Base-by-base conservation (phyloP, 305 asterid genomes). In the Solanum aculeatissimum region DNA sequence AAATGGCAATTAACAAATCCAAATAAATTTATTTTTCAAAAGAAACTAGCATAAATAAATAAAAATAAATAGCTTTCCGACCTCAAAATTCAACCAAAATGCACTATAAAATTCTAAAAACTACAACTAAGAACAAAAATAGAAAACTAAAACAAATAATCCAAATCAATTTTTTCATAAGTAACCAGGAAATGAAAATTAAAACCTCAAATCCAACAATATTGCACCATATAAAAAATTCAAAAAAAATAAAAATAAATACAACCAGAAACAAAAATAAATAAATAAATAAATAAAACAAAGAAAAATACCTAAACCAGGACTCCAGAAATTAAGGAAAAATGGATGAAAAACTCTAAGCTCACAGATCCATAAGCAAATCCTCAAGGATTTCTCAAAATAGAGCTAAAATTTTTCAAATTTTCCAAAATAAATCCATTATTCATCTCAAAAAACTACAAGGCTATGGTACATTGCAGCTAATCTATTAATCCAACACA, bases 281-380 rank as follows among this genome's bases (percentile, higher is more conserved):
- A n/a, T 1, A 3, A 63, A 25, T 2, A 68, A 38, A 69, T 15
- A 75, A 74, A 74, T 27, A 15, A 75, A 75, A 9, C 9, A 49
- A 19, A 55, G 12, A 55, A 19, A 32, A 38, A 63, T 63, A 27
- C 27, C 29, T 12, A 63, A 45, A 78, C 53, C 29, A 77, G 57
- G 23, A 75, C 62, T 75, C 43, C n/a, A n/a, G 16, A 77, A 9
- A 77, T 16, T 77, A 27, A 77, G 82, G 47, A 18, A 51, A 27
- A 77, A 77, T 51, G 9, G 65, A 32, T 19, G 49, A 78, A 54
- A 51, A 53, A 32, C 32, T 23, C 68, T 53, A 53, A 32, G 35
- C 83, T 78, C 83, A 54, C 68, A 78, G 83, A 78, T 78, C 83
- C 83, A 54, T 29, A 53, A 19, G n/a, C 68, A 78, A 78, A 77